phyloP scores from a whole-genome alignment of 208 protist genomes.

The Wallacemonas collosoma region DNA sequence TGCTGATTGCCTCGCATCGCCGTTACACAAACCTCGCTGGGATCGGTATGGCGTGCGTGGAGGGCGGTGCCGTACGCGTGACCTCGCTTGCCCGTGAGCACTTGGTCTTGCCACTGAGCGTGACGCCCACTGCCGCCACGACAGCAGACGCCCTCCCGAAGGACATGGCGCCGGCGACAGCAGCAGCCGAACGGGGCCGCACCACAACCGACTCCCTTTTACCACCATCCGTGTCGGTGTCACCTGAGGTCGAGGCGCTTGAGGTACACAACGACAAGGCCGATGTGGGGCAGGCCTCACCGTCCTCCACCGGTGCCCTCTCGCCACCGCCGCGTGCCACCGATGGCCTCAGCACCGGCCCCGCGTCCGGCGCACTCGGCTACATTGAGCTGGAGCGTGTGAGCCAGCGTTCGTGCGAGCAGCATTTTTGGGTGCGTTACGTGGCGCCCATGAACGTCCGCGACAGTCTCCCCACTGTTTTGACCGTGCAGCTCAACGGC shows the following conservation, averaged over 20 bases:
- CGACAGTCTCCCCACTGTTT: constrained; percentile 9
- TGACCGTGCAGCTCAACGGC: constrained; percentile 64
- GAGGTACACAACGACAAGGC: background rate
- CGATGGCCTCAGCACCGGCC: background rate
- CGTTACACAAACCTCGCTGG: constrained; percentile 54
- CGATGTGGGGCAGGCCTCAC: no score
- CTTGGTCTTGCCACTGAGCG: constrained; percentile 34
- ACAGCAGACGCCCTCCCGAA: background rate
- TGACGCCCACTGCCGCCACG: background rate
- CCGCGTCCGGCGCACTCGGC: constrained; percentile 24
- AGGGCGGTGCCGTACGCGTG: constrained; percentile 53
- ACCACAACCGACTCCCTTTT: background rate
- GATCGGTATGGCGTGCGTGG: constrained; percentile 61
- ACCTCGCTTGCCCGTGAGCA: constrained; percentile 41
- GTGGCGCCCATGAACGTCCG: constrained; percentile 33
- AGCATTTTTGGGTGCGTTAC: constrained; percentile 58
- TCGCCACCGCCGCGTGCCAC: background rate
- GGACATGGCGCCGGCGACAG: background rate
- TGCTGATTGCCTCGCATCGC: constrained; percentile 55
- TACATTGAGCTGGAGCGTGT: constrained; percentile 59
- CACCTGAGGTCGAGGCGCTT: background rate
- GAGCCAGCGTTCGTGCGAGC: constrained; percentile 57
- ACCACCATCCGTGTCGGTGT: constrained; percentile 8
- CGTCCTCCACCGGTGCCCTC: no score
- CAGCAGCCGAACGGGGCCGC: background rate